Base-by-base conservation (phyloP, 345 rosid species). In the Gossypium bickii region DNA sequence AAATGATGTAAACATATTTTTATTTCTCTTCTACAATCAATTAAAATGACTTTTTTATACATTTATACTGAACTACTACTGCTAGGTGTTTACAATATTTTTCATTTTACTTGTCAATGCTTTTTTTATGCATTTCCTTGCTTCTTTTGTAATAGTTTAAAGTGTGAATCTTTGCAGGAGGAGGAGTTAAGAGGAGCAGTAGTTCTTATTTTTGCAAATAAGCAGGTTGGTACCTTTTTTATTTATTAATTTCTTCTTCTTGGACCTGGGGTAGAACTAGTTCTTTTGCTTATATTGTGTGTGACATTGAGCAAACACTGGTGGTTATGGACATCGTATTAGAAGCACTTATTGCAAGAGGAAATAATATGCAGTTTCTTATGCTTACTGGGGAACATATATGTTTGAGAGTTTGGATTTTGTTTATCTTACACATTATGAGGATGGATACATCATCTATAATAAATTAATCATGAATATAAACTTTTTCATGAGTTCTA, bases 121-220 rank as follows among this genome's bases (percentile, higher is more conserved):
- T 43, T 8, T 13, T 60, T 56, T 7, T 73, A 43, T 44, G 25
- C 45, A 3, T 20, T 56, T 17, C 38, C 12, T 3, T 72, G 38
- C 76, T 62, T 8, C 7, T 51, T 38, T 16, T 62, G 68, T 3
- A 27, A 4, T 51, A 27, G n/a, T 56, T 56, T 56, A 5, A 68
- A 59, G 11, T 7, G 2, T 63, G 57, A 63, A 29, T 13, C 22
- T 61, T 76, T 71, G 70, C 89, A 88, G 94, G 92, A 89, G 75
- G 94, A 88, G 79, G 94, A 88, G 80, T 76, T 89, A 63, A 89
- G 53, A 80, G 92, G 92, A 74, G 89, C 90, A 60, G 85, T 86
- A 57, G 88, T 84, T 74, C 90, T 89, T 20, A 81, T 86, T 61
- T 89, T 83, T 80, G 90, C 94, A 53, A 89, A 89, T 83, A 89